Percentiles rank a stretch among this genome's conserved stretches.
Evolutionary conservation across 2,329 filamentous ascomycete genomes (phyloP).

Genomic region (Alternaria sp.): DNA sequence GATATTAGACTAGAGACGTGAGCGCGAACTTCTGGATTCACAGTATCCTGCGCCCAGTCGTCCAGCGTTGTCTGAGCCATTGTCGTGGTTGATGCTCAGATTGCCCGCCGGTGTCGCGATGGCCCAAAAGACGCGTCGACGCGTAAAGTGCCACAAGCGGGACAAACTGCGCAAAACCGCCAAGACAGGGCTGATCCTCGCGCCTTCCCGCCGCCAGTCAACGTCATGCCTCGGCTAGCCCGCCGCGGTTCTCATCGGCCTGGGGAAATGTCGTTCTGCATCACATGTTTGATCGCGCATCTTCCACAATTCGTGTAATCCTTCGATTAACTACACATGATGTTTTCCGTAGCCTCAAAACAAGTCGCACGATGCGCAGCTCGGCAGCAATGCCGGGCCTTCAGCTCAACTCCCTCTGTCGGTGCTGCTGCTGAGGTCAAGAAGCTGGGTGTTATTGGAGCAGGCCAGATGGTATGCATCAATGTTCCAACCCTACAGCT

Average conservation of each 20-base stretch:
- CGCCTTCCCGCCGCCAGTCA: constrained; percentile 7
- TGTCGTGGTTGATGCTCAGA: constrained; percentile 35
- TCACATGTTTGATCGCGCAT: constrained; percentile 25
- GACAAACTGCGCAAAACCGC: constrained; percentile 33
- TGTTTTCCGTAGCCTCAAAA: constrained; percentile 44
- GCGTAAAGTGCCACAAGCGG: constrained; percentile 35
- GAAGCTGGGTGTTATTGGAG: constrained; percentile 87
- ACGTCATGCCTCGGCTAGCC: constrained; percentile 31
- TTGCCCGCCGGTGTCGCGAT: constrained; percentile 12
- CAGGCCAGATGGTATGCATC: constrained; percentile 86
- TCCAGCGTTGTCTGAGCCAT: constrained; percentile 50
- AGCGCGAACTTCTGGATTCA: constrained; percentile 91
- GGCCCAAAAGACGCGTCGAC: constrained; percentile 37
- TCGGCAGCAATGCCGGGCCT: constrained; percentile 55
- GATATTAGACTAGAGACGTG: constrained; percentile 94
- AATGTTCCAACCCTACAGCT: background rate
- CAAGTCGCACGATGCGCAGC: constrained; percentile 28
- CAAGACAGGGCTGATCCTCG: constrained; percentile 20
- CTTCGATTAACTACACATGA: constrained; percentile 14
- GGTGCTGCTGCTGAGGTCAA: constrained; percentile 76
- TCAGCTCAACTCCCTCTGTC: constrained; percentile 69
- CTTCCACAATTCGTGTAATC: background rate
- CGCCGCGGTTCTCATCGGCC: constrained; percentile 35
- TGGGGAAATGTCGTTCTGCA: constrained; percentile 3
- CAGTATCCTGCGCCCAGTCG: constrained; percentile 56